phyloP scores from a whole-genome alignment of 148 eudicot genomes.

The Cornus florida region DNA sequence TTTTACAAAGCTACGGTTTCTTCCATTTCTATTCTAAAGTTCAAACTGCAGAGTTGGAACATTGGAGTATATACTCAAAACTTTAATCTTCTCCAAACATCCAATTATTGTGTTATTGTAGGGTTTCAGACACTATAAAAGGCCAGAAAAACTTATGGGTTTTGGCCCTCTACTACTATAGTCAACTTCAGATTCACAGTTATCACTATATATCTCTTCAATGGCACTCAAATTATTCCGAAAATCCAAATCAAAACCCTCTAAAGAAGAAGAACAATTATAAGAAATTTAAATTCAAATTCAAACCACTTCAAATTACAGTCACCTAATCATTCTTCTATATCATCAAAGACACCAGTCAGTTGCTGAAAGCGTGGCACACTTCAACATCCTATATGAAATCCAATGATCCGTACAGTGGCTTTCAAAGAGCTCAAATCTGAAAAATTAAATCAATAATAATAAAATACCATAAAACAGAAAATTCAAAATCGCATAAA shows the following conservation, averaged over 20 bases:
- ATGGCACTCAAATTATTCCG: background rate
- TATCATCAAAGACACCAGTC: background rate
- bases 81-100: background rate
- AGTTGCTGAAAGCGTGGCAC: background rate
- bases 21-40: constrained; percentile 24
- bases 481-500: background rate
- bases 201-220: background rate
- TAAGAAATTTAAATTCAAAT: background rate
- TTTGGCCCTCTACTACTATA: background rate
- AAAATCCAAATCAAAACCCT: background rate
- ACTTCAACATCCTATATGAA: constrained; percentile 1
- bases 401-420: background rate
- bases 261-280: background rate
- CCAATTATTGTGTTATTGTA: background rate
- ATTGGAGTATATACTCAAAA: constrained; percentile 4
- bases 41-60: background rate
- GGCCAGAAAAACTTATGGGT: background rate
- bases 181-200: background rate
- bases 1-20: constrained; percentile 18
- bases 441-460: background rate
- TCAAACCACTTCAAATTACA: background rate
- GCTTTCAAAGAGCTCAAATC: constrained; percentile 8
- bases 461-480: no score
- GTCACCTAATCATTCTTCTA: background rate
- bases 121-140: background rate